Evolutionary conservation across 192 early-diverging fungal genomes (phyloP), one percentile per base, ranked within the genome.

Genomic region (Glomus cerebriforme): DNA sequence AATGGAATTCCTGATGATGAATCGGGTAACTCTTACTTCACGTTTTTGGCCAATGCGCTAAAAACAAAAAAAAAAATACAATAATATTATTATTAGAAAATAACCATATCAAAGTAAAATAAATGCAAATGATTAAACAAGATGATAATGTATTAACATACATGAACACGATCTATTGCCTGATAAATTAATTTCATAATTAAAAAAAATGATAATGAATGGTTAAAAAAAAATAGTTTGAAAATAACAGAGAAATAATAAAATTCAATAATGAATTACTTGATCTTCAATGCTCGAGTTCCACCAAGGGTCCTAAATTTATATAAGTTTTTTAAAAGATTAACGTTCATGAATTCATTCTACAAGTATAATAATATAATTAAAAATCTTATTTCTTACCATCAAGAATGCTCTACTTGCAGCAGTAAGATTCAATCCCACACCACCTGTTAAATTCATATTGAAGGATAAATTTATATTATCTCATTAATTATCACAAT

Each of bases 141-240:
- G n/a, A n/a, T n/a, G 39, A 5, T 54, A 54, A 54, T 49, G 47
- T 49, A 49, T 47, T 17, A 13, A 22, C 49, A 3, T 54, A 54
- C 49, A 54, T 95, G 92, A 4, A 95, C 91, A 54, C 94, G 89
- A 81, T 95, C 94, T 27, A 95, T 92, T 0, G 94, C 94, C 83
- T 95, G 93, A 24, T 88, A 79, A 54, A 22, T 54, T 54, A 54
- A 54, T 54, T 54, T 22, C 4, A 54, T 19, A 19, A 54, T 54
- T 1, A 54, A 54, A 17, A 54, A 54, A n/a, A 12, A 19, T 54
- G 0, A 7, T 54, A 6, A 54, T 6, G 6, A 54, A 22, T 22
- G 7, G 39, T 43, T 43, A 43, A 43, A 0, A n/a, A n/a, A n/a
- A n/a, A n/a, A n/a, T 9, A 0, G 7, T 22, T 54, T 54, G 47